Evolutionary conservation across 805 yeast genomes (phyloP).

Genomic region (Yarrowia deformans): DNA sequence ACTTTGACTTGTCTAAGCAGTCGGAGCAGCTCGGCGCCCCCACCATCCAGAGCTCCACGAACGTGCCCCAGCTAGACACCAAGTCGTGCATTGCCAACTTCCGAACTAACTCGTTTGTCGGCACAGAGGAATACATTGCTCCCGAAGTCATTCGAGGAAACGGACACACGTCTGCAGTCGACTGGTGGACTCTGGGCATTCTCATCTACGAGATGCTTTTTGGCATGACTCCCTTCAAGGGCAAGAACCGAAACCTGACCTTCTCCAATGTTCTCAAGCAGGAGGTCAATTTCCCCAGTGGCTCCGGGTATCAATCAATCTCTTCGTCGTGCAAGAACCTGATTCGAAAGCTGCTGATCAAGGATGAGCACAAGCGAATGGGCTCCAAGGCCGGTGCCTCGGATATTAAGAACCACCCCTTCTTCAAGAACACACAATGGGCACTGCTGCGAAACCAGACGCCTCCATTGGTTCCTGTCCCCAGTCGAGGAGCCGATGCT

Average conservation of each 20-base stretch:
- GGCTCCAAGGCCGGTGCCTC: slow-evolving; percentile 96
- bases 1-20: slow-evolving; percentile 93
- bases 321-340: slow-evolving; percentile 80
- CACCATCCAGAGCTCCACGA: slow-evolving; percentile 57
- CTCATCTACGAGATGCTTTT: slow-evolving; percentile 91
- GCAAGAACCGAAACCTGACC: slow-evolving; percentile 84
- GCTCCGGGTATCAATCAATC: slow-evolving; percentile 58
- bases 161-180: slow-evolving; percentile 98
- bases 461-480: slow-evolving; percentile 94
- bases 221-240: slow-evolving; percentile 97
- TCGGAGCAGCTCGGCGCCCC: slow-evolving; percentile 80
- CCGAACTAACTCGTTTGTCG: slow-evolving; percentile 96
- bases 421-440: slow-evolving; percentile 94
- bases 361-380: slow-evolving; percentile 85
- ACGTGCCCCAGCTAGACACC: slow-evolving; percentile 79
- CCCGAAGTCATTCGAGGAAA: slow-evolving; percentile 97
- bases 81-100: slow-evolving; percentile 95
- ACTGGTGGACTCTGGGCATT: slow-evolving; percentile 99
- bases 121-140: slow-evolving; percentile 98
- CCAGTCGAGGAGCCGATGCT: slow-evolving; percentile 64
- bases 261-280: slow-evolving; percentile 85
- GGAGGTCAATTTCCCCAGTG: slow-evolving; percentile 81
- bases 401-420: slow-evolving; percentile 88
- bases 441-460: slow-evolving; percentile 89
- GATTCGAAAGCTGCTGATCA: slow-evolving; percentile 80